Base-by-base conservation (phyloP, 2,329 filamentous ascomycete genomes). In the Lizonia empirigonia region DNA sequence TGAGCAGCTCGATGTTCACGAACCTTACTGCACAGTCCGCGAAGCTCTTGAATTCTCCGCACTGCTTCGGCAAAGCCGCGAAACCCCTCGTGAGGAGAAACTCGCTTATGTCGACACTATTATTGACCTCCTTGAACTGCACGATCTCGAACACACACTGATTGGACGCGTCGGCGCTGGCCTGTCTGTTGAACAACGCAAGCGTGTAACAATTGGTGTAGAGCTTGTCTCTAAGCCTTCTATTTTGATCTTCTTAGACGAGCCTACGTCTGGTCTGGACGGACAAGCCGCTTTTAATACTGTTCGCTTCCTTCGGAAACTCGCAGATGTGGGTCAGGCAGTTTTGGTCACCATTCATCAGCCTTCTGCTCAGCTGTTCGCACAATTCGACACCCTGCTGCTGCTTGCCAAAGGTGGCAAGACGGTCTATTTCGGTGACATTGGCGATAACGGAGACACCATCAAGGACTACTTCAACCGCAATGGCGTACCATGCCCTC, bases 301-400 rank as follows among this genome's bases (percentile, higher is more conserved):
- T 53, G 83, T 88, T 13, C 83, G 85, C 13, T 87, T 89, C 75
- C 76, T 90, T 13, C 83, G 83, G 67, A 89, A 89, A 74, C 81
- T 90, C 7, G 84, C 87, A 27, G 77, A 80, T 15, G 86, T 86
- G 2, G 90, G 90, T 2, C 90, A 94, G 69, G 90, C 90, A 7
- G 88, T 94, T 55, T 80, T 94, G 2, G 91, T 89, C 75, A 94
- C 90, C 1, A 94, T 94, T 55, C 90, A 94, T 67, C 90, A 94
- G 67, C 90, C 90, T 1, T 91, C 89, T 50, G 87, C 89, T 16
- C 84, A 87, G 0, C 78, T 94, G 0, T 93, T 95, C 60, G 87
- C 91, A 67, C 86, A 90, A 70, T 95, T 94, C 59, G 90, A 94
- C 67, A 83, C 89, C 5, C 79, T 95, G 1, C 77, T 94, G 2